Conservation (phyloP, 2,329 filamentous ascomycete species). For the Paraphaeosphaeria minitans region DNA sequence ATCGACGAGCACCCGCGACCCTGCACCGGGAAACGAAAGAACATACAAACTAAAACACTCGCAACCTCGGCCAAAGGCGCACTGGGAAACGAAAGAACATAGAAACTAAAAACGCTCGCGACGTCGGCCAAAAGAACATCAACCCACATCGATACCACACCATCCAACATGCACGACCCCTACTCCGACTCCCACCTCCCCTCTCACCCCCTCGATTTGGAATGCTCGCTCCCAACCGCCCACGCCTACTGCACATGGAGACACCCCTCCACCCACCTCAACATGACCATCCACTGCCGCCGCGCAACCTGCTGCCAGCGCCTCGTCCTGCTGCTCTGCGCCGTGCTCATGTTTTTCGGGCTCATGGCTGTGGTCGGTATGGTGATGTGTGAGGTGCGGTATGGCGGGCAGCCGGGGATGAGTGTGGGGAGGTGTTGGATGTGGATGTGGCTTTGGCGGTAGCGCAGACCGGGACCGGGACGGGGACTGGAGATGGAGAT, state of each 20-base stretch:
- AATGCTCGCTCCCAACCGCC: background rate
- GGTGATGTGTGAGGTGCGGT: background rate
- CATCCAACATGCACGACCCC: background rate
- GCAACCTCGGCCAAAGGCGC: too few species aligned
- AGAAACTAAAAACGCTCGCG: too few species aligned
- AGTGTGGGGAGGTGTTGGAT: background rate
- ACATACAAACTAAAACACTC: too few species aligned
- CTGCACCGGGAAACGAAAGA: too few species aligned
- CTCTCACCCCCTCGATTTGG: background rate
- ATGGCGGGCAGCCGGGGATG: background rate
- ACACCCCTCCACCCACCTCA: background rate
- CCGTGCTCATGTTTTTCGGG: background rate
- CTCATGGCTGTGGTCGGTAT: slow-evolving; percentile 1
- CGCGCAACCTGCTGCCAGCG: background rate
- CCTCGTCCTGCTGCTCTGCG: background rate
- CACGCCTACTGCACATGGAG: background rate
- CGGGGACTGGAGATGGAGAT: too few species aligned
- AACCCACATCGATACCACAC: background rate
- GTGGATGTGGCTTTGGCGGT: background rate
- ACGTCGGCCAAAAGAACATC: too few species aligned
- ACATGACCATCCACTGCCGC: background rate
- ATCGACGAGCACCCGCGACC: too few species aligned
- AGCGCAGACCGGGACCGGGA: background rate
- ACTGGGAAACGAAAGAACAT: too few species aligned
- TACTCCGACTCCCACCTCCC: background rate